Conservation (phyloP, 352 stramenopile genomes). For the Labyrinthula sp. region DNA sequence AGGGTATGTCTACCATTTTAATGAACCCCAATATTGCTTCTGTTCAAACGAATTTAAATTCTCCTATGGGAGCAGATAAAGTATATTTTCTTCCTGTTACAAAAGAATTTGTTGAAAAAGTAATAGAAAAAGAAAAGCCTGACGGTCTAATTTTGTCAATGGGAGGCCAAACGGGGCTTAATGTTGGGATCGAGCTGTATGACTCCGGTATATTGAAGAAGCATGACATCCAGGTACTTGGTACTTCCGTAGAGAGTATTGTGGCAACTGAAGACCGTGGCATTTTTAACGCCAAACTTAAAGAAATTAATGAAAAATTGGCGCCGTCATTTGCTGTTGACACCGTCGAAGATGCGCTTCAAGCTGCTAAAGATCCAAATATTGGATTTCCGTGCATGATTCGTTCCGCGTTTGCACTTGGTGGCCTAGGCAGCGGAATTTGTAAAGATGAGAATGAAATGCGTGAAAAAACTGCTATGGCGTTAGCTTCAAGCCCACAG, state of each 20-base stretch:
- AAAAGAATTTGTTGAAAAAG: conserved; percentile 59
- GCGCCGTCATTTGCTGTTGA: conserved; percentile 69
- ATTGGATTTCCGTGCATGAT: conserved; percentile 93
- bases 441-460: conserved; percentile 64
- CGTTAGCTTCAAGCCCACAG: conserved; percentile 53
- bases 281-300: conserved; percentile 76
- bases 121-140: conserved; percentile 91
- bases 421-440: conserved; percentile 84
- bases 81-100: conserved; percentile 94
- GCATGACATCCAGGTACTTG: conserved; percentile 74
- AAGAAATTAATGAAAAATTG: conserved; percentile 86
- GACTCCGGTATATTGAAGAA: conserved; percentile 69
- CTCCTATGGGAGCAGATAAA: conserved; percentile 66
- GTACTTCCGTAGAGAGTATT: conserved; percentile 83
- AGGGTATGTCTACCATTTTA: conserved; percentile 85
- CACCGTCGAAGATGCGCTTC: conserved; percentile 66
- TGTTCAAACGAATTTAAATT: conserved; percentile 88
- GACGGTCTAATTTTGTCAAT: conserved; percentile 94
- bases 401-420: conserved; percentile 85
- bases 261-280: conserved; percentile 92
- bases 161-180: conserved; percentile 91
- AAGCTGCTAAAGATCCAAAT: conserved; percentile 52
- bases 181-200: conserved; percentile 85
- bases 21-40: conserved; percentile 98
- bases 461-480: conserved; percentile 51